Conservation (phyloP, 768 basidiomycete genomes). For the Leccinum uliginosum region DNA sequence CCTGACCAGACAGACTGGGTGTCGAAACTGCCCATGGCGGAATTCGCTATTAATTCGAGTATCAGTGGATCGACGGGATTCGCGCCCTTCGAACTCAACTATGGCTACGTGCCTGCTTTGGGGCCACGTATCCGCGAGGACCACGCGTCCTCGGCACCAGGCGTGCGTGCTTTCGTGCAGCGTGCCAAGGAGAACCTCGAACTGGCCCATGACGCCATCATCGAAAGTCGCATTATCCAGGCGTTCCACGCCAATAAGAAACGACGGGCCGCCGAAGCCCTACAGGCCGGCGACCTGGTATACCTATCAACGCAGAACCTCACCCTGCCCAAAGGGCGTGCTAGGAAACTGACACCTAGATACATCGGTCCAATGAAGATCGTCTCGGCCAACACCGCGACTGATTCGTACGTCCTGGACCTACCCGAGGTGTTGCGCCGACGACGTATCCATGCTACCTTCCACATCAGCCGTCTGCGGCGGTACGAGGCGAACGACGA, state of each 20-base stretch:
- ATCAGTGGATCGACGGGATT: background rate
- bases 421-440: background rate
- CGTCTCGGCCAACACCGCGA: background rate
- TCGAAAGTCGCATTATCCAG: background rate
- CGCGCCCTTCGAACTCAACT: background rate
- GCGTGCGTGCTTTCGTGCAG: background rate
- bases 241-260: background rate
- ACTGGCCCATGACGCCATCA: background rate
- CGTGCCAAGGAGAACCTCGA: background rate
- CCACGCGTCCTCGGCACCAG: background rate
- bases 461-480: background rate
- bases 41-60: background rate
- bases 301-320: background rate
- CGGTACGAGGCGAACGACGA: background rate
- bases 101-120: background rate
- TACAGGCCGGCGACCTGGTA: background rate
- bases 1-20: background rate
- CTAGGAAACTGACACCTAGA: background rate
- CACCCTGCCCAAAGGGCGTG: background rate
- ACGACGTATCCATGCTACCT: background rate
- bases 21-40: background rate
- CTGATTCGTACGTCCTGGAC: too few species aligned
- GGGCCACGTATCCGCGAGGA: background rate
- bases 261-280: background rate
- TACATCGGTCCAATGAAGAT: background rate